phyloP scores from a whole-genome alignment of 192 early-diverging fungal species.

The Coemansia sp. region DNA sequence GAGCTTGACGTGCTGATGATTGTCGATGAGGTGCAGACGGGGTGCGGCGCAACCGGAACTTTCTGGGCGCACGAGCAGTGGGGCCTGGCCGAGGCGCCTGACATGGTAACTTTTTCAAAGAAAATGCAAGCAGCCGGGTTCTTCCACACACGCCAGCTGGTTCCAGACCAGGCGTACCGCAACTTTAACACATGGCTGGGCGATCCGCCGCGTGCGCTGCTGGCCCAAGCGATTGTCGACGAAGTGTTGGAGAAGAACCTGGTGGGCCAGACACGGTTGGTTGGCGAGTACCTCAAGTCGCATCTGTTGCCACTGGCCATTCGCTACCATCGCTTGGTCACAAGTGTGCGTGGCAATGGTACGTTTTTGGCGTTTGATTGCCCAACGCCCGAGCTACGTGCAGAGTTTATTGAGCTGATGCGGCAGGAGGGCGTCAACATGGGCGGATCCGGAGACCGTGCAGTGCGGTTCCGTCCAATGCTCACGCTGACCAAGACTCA shows the following conservation, averaged over 20 bases:
- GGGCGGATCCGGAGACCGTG: slow-evolving; percentile 63
- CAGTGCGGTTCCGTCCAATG: slow-evolving; percentile 71
- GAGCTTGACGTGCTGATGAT: slow-evolving; percentile 64
- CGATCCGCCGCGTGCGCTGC: slow-evolving; percentile 64
- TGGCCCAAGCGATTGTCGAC: slow-evolving; percentile 62
- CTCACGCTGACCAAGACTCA: slow-evolving; percentile 66
- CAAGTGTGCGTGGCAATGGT: slow-evolving; percentile 64
- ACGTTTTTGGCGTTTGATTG: slow-evolving; percentile 74
- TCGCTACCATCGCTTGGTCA: slow-evolving; percentile 50
- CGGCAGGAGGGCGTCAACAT: slow-evolving; percentile 66
- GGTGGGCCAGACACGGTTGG: slow-evolving; percentile 53
- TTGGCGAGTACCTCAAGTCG: slow-evolving; percentile 58
- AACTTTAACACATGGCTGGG: slow-evolving; percentile 81
- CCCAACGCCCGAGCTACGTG: slow-evolving; percentile 47
- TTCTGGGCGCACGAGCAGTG: slow-evolving; percentile 82
- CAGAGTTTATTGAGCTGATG: slow-evolving; percentile 59
- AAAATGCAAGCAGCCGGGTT: slow-evolving; percentile 78
- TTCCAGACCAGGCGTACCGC: slow-evolving; percentile 64
- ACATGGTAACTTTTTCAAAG: slow-evolving; percentile 78
- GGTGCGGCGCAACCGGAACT: slow-evolving; percentile 68
- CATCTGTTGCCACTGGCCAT: slow-evolving; percentile 57
- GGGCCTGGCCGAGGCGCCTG: slow-evolving; percentile 63
- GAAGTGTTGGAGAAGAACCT: slow-evolving; percentile 61
- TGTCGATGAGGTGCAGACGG: slow-evolving; percentile 81
- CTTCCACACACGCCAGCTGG: slow-evolving; percentile 60